A percentile compares a stretch with the other conserved stretches of the same genome.
These are phyloP conservation scores for Royoungia palumana DNA, from an alignment of 768 basidiomycete genomes.

Conservation along the genomic window DNA sequence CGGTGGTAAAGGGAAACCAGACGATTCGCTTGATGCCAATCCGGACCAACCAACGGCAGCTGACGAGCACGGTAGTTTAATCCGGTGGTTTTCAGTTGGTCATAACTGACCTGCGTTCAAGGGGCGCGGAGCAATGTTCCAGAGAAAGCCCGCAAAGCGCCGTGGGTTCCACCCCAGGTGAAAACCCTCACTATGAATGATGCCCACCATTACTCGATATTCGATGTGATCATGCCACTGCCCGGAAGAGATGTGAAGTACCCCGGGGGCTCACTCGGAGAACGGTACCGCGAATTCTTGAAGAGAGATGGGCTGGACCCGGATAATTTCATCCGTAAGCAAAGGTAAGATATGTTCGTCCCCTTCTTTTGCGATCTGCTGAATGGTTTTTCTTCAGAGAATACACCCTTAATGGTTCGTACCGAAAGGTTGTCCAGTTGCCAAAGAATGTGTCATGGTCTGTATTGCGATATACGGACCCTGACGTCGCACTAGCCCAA, in stretches of 20 bases:
- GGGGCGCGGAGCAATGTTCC: constrained; percentile 12
- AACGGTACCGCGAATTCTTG: constrained; percentile 80
- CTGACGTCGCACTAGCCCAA: constrained; percentile 87
- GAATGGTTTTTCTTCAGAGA: constrained; percentile 51
- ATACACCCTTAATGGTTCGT: constrained; percentile 89
- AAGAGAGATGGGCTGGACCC: constrained; percentile 85
- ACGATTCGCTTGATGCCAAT: constrained; percentile 31
- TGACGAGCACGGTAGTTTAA: constrained; percentile 33
- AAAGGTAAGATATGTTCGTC: constrained; percentile 57
- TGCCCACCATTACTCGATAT: constrained; percentile 77
- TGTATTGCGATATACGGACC: constrained; percentile 85
- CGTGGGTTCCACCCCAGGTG: constrained; percentile 67
- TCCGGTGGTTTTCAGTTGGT: constrained; percentile 1
- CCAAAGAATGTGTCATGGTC: constrained; percentile 83
- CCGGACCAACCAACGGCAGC: constrained; percentile 29
- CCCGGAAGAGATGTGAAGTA: constrained; percentile 94
- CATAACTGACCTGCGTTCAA: constrained; percentile 13
- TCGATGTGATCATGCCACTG: constrained; percentile 96
- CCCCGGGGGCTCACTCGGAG: constrained; percentile 84
- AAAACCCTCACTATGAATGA: constrained; percentile 78
- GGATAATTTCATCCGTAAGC: constrained; percentile 83
- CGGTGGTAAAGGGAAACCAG: constrained; percentile 17
- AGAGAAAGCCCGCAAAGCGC: constrained; percentile 29
- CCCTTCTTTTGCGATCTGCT: constrained; percentile 1
- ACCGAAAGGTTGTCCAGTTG: constrained; percentile 85